Base-by-base conservation (phyloP, 805 yeast species). In the Starmerella gropengiesseri region DNA sequence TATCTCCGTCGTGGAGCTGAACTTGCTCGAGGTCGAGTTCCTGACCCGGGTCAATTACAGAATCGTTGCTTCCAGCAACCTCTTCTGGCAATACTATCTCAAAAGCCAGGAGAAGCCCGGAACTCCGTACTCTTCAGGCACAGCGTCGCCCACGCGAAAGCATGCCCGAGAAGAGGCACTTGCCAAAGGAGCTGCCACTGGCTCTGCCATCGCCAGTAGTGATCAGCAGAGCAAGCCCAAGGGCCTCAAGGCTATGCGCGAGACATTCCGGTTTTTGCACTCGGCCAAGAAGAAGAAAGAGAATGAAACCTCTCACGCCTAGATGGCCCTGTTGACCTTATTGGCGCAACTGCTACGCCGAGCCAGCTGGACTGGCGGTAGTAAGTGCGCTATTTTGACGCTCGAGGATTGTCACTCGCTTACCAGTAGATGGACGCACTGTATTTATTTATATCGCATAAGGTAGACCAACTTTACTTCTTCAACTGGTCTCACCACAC, bases 11-110 rank as follows among this genome's bases (percentile, higher is more conserved):
- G 48, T 55, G 40, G 99, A 91, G 60, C 70, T 91, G 58, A 91
- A 91, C 60, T 70, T 89, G 43, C 67, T 89, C 36, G 98, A 89
- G 58, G 77, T 81, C 41, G 97, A 91, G 60, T 86, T 91, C 55
- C 69, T 89, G 34, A 72, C 73, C 37, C 68, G 86, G 48, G 89
- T 89, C 8, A 75, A 77, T 46, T 89, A 91, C 74, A 68, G 81
- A 48, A 76, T 81, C 12, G 70, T 82, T 3, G 89, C 91, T 2
- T 51, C 53, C 7, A 50, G 42, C 3, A 55, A 56, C 31, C 44
- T 55, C 16, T 54, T 66, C 17, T 45, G 53, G 27, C 57, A 59
- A 33, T 63, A 63, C 50, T 65, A 63, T 44, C 53, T 51, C 25
- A 49, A 57, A 19, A 53, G 64, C 60, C 55, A 30, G 52, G 65